Evolutionary conservation across 164 flowering plant genomes (phyloP).

Genomic region (Macadamia tetraphylla): DNA sequence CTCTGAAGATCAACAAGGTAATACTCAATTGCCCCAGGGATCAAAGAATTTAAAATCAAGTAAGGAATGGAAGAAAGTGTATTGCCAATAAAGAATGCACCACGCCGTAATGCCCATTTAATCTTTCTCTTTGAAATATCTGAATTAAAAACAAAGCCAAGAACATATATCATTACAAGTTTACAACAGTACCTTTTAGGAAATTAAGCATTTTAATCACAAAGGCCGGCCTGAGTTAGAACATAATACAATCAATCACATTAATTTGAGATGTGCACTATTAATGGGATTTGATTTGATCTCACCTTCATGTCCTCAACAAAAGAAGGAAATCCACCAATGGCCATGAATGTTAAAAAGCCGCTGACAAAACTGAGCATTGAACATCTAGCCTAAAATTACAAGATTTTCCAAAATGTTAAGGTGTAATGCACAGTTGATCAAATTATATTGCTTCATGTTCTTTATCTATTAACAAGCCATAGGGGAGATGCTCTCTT

Average conservation of each 20-base stretch:
- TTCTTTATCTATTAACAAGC: too few relatives aligned
- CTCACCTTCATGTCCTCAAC: slow-evolving; percentile 23
- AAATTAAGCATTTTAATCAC: neutral
- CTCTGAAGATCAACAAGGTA: slow-evolving; percentile 35
- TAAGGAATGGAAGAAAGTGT: neutral
- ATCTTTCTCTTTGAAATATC: too few relatives aligned
- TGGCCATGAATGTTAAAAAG: slow-evolving; percentile 43
- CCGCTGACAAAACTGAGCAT: slow-evolving; percentile 37
- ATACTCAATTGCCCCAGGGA: slow-evolving; percentile 49
- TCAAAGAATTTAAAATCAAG: slow-evolving; percentile 35
- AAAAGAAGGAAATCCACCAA: slow-evolving; percentile 44
- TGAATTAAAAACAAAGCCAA: neutral
- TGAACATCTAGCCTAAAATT: slow-evolving; percentile 34
- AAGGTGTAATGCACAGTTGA: too few relatives aligned
- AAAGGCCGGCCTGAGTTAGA: neutral
- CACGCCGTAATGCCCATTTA: too few relatives aligned
- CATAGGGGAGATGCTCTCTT: neutral
- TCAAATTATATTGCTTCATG: too few relatives aligned
- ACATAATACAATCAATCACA: too few relatives aligned
- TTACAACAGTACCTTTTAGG: too few relatives aligned
- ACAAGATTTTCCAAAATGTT: too few relatives aligned
- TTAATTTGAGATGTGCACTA: too few relatives aligned
- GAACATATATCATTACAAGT: too few relatives aligned
- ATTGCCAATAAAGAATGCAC: too few relatives aligned
- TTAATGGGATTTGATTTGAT: too few relatives aligned